Percentiles rank a stretch among this genome's conserved stretches.
phyloP scores from a whole-genome alignment of 768 basidiomycete genomes.

The Daedaleopsis nitida region DNA sequence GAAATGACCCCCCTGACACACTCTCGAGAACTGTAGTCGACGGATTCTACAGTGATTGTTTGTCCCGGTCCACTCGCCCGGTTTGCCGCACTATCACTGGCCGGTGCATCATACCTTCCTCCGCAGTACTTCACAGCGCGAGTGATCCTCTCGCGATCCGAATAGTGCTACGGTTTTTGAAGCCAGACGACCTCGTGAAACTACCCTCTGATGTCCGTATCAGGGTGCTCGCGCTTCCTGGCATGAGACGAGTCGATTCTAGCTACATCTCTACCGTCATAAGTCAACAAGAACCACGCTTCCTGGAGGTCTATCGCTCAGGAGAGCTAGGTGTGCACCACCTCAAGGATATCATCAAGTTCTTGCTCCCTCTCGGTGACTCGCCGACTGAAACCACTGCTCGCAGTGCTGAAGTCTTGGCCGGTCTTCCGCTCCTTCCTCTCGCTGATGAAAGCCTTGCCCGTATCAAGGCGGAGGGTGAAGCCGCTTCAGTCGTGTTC shows the following conservation, averaged over 20 bases:
- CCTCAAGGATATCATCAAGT: not conserved
- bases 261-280: not conserved
- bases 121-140: not conserved
- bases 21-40: not conserved
- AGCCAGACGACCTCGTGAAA: not conserved
- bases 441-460: no score
- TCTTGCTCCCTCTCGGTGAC: no score
- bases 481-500: not conserved
- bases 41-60: not conserved
- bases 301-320: not conserved
- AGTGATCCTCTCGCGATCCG: not conserved
- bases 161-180: not conserved
- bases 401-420: no score
- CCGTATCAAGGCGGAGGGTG: no score
- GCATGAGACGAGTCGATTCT: not conserved
- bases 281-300: not conserved
- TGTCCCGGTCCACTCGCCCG: not conserved
- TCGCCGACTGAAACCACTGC: no score
- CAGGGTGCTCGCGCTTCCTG: not conserved
- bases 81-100: not conserved
- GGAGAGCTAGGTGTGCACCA: not conserved
- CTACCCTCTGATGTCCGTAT: not conserved
- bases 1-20: not conserved
- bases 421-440: no score
- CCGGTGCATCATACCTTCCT: not conserved